Conservation (phyloP, 306 rosid species). For the Pyrus communis region DNA sequence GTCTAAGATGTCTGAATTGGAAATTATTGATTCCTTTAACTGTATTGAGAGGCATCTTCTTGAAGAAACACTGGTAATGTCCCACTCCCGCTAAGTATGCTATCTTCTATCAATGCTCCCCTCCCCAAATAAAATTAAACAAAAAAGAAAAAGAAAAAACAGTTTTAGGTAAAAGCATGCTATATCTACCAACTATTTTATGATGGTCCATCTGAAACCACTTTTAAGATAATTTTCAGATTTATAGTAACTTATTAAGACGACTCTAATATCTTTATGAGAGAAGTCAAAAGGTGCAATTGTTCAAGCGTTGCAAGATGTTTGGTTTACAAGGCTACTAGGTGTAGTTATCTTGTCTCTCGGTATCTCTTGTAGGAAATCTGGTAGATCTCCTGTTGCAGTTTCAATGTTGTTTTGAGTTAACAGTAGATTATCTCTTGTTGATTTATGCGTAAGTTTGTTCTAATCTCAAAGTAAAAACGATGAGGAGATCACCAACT, state of each 20-base stretch:
- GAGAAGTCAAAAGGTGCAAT: not conserved
- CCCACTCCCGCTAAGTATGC: not conserved
- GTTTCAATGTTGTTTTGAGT: not conserved
- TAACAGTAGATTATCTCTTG: not conserved
- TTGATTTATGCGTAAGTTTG: not conserved
- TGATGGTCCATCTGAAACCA: not conserved
- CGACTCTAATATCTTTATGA: not conserved
- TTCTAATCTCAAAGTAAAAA: not conserved
- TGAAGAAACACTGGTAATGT: conserved; percentile 56
- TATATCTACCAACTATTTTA: not conserved
- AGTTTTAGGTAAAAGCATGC: not conserved
- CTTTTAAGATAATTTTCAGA: not conserved
- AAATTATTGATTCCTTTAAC: conserved; percentile 67
- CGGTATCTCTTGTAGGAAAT: not conserved
- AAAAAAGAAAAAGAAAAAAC: not conserved
- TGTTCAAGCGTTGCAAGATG: not conserved
- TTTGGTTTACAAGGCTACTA: not conserved
- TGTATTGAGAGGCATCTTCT: conserved; percentile 72
- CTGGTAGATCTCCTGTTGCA: not conserved
- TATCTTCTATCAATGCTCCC: not conserved
- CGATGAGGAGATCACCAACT: not conserved
- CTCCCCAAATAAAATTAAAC: not conserved
- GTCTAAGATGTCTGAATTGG: conserved; percentile 65
- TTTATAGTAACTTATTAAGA: not conserved
- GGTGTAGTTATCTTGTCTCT: not conserved